Evolutionary conservation across 139 green algal species (phyloP).

Genomic region (Dunaliella primolecta): DNA sequence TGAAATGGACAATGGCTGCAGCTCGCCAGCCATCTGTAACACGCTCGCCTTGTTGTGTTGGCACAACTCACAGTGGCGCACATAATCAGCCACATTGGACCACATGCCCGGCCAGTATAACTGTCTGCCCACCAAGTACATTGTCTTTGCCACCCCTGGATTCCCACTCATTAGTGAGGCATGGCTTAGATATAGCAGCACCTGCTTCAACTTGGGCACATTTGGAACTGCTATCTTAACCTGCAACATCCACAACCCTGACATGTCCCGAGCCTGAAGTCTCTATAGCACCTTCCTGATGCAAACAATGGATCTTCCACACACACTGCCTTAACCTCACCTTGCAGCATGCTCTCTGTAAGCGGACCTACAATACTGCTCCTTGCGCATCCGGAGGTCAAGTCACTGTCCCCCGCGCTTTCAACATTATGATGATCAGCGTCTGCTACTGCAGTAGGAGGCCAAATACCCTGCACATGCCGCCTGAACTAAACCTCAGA

Average conservation of each 20-base stretch:
- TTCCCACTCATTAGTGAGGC: background rate
- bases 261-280: too few relatives aligned
- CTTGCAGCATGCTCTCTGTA: background rate
- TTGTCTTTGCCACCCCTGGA: background rate
- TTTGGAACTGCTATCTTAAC: too few relatives aligned
- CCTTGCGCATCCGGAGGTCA: background rate
- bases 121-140: background rate
- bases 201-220: too few relatives aligned
- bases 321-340: background rate
- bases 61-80: constrained; percentile 29
- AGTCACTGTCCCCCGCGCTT: background rate
- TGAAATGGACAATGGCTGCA: constrained; percentile 28
- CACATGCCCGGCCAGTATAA: constrained; percentile 31
- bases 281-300: background rate
- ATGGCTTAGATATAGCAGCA: background rate
- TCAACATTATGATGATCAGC: background rate
- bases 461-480: background rate
- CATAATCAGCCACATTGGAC: constrained; percentile 5
- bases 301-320: background rate
- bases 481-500: too few relatives aligned
- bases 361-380: background rate
- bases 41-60: constrained; percentile 35
- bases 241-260: too few relatives aligned
- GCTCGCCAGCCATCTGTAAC: background rate
- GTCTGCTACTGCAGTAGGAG: background rate